Evolutionary conservation across 192 early-diverging fungal species (phyloP), one percentile per base, ranked within the genome.

Genomic region (Backusella sp.): DNA sequence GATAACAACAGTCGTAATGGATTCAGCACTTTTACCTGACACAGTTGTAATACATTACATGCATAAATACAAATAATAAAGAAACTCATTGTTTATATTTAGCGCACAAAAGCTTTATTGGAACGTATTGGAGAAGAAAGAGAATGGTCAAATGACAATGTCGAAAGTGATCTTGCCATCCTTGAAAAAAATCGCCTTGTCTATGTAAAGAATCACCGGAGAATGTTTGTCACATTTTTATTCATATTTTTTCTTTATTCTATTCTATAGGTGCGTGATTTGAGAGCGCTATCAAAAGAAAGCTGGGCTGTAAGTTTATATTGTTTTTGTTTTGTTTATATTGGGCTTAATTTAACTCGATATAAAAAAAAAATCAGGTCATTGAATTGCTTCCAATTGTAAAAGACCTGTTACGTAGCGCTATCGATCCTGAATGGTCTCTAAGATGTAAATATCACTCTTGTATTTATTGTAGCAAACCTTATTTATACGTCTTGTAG

Each of bases 341-440:
- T 62, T 26, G 21, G 11, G 11, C 26, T 62, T 62, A 28, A 62
- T 62, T 62, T 56, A 28, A 62, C 56, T 62, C 8, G 11, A 26
- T 26, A 4, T 28, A 12, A 28, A 11, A 28, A 26, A 26, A 21
- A 9, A 21, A 9, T 14, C 35, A 73, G 72, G 44, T 42, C 11
- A 73, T 73, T 56, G 49, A 52, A 35, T 73, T 73, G 15, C 72
- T 73, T 73, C 72, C 72, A n/a, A 30, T 73, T 7, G 72, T 73
- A 15, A 52, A 59, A 37, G 72, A 73, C 35, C 32, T 73, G n/a
- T 28, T 73, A 32, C 28, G 72, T 21, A 32, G 6, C 14, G 72
- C 49, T 7, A 73, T 73, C 2, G 72, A 59, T 59, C 72, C 72
- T 36, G 44, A 72, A 49, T 72, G 71, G 71, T 12, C 21, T 19